Percentiles rank a stretch among this genome's conserved stretches.
These are phyloP conservation scores for Lantana camara DNA, from an alignment of 257 asterid species.

Conservation along the genomic window DNA sequence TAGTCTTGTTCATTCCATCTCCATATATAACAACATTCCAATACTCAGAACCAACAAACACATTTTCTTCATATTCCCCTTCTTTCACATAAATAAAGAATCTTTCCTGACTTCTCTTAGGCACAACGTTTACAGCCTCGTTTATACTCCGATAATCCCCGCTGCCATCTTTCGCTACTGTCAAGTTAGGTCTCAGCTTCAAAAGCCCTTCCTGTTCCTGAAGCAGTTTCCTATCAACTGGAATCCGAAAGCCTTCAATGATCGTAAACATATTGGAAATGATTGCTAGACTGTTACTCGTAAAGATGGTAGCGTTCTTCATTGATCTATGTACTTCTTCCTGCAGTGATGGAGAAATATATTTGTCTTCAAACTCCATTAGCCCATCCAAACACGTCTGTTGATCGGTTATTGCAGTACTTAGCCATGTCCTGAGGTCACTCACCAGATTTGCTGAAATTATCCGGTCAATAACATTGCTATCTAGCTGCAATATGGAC, in stretches of 20 bases:
- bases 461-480: not conserved
- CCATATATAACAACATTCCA: conserved; percentile 45
- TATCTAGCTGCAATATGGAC: conserved; percentile 11
- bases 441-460: conserved; percentile 1
- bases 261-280: conserved; percentile 23
- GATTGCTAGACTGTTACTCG: conserved; percentile 43
- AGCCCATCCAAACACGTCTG: conserved; percentile 34
- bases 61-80: conserved; percentile 35
- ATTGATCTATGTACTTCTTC: conserved; percentile 10
- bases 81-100: conserved; percentile 36
- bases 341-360: conserved; percentile 1
- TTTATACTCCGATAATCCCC: conserved; percentile 32
- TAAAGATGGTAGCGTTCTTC: conserved; percentile 24
- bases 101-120: conserved; percentile 25
- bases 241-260: not conserved
- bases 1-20: conserved; percentile 40
- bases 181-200: conserved; percentile 8
- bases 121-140: conserved; percentile 34
- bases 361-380: conserved; percentile 22
- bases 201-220: not conserved
- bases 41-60: conserved; percentile 24
- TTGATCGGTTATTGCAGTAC: conserved; percentile 35
- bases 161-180: conserved; percentile 37
- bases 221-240: conserved; percentile 10
- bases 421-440: conserved; percentile 41